Conservation (phyloP, 352 stramenopile species). For the Globisporangium radiosum region DNA sequence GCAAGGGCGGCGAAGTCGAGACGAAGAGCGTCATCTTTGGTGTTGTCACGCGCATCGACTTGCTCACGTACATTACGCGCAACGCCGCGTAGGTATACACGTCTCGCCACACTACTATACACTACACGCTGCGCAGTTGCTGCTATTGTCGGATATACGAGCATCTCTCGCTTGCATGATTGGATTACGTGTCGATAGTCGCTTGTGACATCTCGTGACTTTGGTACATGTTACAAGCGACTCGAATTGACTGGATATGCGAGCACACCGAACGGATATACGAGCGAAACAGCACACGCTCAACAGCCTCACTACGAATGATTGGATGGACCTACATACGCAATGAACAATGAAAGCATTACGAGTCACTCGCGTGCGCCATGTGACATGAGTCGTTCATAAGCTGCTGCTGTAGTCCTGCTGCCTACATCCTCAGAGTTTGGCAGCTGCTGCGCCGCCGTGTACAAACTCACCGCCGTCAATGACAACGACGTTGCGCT, state of each 20-base stretch:
- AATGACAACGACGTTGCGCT: constrained; percentile 69
- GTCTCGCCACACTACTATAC: not conserved
- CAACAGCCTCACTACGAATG: constrained; percentile 1
- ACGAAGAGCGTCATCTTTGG: constrained; percentile 68
- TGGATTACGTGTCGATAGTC: too few relatives aligned
- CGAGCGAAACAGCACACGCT: too few relatives aligned
- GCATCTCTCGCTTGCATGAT: too few relatives aligned
- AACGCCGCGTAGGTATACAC: constrained; percentile 3
- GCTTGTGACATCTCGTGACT: too few relatives aligned
- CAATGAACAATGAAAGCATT: constrained; percentile 13
- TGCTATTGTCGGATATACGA: too few relatives aligned
- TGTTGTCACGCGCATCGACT: constrained; percentile 94
- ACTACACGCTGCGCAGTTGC: constrained; percentile 1
- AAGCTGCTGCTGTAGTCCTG: too few relatives aligned
- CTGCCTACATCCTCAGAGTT: constrained; percentile 5
- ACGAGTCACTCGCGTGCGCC: not conserved
- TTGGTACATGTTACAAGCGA: too few relatives aligned
- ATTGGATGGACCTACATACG: constrained; percentile 14
- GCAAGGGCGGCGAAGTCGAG: constrained; percentile 41
- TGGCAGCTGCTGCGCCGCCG: constrained; percentile 6
- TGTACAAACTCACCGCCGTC: constrained; percentile 78
- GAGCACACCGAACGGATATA: too few relatives aligned
- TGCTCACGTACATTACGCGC: constrained; percentile 92
- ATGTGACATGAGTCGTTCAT: not conserved
- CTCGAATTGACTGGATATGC: too few relatives aligned